Base-by-base conservation (phyloP, 176 grass and related monocot genomes). In the Phoenix roebelenii region DNA sequence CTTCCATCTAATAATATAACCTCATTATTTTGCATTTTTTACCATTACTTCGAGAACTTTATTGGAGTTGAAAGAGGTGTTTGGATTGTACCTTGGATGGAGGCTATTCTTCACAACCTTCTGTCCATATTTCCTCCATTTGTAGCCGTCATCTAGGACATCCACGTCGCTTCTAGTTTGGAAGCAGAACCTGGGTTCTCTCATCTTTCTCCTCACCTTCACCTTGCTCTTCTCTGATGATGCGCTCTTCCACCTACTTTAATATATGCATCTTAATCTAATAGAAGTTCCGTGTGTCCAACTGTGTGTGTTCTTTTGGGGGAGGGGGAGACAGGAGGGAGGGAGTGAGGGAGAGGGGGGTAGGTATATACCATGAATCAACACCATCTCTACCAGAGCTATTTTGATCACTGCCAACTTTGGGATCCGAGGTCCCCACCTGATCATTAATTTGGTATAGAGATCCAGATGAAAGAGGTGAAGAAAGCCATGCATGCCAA, bases 111-210 rank as follows among this genome's bases (percentile, higher is more conserved):
- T 95, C 59, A 95, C 91, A 68, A 95, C 80, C 78, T 95, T 95
- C 75, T 95, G 91, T 4, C 91, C 91, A 72, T 95, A 95, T 69
- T 95, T 95, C 63, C 91, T 90, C 91, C 91, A 95, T 66, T 95
- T 95, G 75, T 95, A 95, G 18, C 91, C 91, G 69, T 95, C 91
- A 62, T 95, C 86, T 16, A 95, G 72, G 16, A 95, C 91, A 87
- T 95, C 91, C 12, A 95, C 71, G 16, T 95, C 91, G 55, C 86
- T 95, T 73, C 86, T 82, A 18, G 91, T 95, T 71, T 95, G 91
- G 80, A 95, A 95, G 75, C 91, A 95, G 65, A 95, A 95, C 74
- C 91, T 95, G 7, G 91, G 91, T 59, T 95, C 91, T 52, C 91
- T 95, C 86, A 90, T 90, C 64, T 95, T 95, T 67, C 86, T 90